Evolutionary conservation across 257 asterid species (phyloP).

Genomic region (Petrea volubilis): DNA sequence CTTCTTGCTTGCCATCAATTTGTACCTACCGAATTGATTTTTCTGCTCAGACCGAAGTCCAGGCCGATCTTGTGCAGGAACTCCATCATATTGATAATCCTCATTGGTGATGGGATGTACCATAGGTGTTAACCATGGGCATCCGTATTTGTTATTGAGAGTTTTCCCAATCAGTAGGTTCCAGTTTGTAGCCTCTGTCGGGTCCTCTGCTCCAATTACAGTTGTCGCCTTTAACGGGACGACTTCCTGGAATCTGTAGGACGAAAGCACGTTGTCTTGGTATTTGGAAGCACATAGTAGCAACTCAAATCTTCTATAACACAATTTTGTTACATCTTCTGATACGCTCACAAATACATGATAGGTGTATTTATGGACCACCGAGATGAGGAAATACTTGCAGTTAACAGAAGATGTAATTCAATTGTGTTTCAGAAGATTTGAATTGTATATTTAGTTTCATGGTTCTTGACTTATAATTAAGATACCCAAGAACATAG

Average conservation of each 20-base stretch:
- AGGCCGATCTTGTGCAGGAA: slow-evolving; percentile 21
- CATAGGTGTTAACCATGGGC: slow-evolving; percentile 75
- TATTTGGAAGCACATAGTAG: not conserved
- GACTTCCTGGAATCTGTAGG: slow-evolving; percentile 84
- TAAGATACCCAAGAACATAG: slow-evolving; percentile 83
- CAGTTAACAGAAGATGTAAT: too few species aligned
- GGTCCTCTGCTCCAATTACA: slow-evolving; percentile 81
- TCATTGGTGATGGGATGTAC: slow-evolving; percentile 64
- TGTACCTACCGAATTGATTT: slow-evolving; percentile 42
- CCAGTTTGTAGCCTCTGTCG: slow-evolving; percentile 91
- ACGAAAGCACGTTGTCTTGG: not conserved
- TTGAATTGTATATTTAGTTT: not conserved
- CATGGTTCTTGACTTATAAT: not conserved
- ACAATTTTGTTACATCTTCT: too few species aligned
- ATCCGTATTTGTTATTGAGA: slow-evolving; percentile 65
- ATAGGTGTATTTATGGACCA: too few species aligned
- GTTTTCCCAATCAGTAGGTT: slow-evolving; percentile 69
- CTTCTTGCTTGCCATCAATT: slow-evolving; percentile 81
- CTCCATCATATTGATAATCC: slow-evolving; percentile 28
- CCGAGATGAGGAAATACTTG: too few species aligned
- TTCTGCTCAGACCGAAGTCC: slow-evolving; percentile 19
- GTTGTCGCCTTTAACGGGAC: slow-evolving; percentile 76
- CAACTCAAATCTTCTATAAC: too few species aligned
- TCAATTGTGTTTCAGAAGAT: too few species aligned
- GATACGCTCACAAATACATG: too few species aligned